Conservation (phyloP, 495 filamentous ascomycete species). For the Tuber indicum region DNA sequence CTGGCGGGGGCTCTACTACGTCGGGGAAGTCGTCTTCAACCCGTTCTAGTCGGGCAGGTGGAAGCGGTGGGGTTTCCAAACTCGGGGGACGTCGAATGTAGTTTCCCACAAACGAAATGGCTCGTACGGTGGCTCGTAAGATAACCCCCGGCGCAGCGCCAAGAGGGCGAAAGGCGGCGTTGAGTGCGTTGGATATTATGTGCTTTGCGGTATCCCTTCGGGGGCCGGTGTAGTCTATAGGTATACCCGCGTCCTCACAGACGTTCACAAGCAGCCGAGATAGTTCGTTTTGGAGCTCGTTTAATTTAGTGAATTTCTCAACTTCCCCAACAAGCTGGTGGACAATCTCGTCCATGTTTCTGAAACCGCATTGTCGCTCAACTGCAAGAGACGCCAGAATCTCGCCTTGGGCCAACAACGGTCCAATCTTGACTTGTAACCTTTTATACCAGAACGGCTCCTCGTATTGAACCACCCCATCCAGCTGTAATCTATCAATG, state of each 20-base stretch:
- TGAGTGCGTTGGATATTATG: neutral
- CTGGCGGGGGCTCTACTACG: neutral
- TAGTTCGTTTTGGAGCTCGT: constrained; percentile 12
- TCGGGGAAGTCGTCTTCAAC: neutral
- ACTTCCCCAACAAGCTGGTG: constrained; percentile 23
- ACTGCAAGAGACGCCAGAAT: constrained; percentile 8
- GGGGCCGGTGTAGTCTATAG: neutral
- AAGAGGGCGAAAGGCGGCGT: neutral
- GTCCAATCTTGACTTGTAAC: constrained; percentile 25
- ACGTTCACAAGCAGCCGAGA: neutral
- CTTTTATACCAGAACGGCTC: constrained; percentile 32
- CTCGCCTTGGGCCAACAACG: constrained; percentile 8
- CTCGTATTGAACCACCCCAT: constrained; percentile 14
- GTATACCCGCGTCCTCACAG: neutral
- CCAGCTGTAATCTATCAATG: constrained; percentile 8
- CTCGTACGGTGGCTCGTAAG: neutral
- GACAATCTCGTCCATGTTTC: constrained; percentile 12
- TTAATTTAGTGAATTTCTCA: constrained; percentile 20
- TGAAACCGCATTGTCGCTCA: constrained; percentile 16
- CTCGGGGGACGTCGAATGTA: neutral
- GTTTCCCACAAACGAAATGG: neutral
- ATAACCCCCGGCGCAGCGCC: neutral
- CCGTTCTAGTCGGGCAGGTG: neutral
- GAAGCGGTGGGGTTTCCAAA: neutral
- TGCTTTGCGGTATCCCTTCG: neutral